phyloP scores from a whole-genome alignment of 2,329 filamentous ascomycete genomes.

The Myriosclerotinia scirpicola region DNA sequence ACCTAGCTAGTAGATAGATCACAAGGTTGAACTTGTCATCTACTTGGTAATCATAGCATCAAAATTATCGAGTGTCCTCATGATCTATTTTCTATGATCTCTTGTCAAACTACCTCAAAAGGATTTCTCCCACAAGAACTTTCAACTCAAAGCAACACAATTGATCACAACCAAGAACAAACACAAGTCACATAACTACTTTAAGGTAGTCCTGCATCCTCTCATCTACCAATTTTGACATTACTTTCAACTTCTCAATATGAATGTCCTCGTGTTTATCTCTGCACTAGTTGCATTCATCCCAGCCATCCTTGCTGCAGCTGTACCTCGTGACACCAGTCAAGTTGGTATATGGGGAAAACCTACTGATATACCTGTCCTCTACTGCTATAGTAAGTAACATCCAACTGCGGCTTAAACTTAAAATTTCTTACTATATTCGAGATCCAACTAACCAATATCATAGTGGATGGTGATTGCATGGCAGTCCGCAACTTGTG shows the following conservation, averaged over 20 bases:
- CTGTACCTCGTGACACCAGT: neutral
- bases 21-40: neutral
- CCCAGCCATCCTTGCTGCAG: neutral
- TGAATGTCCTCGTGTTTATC: neutral
- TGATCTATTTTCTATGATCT: neutral
- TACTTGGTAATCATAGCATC: no score
- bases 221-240: neutral
- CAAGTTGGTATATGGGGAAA: slow-evolving; percentile 6
- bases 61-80: neutral
- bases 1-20: neutral
- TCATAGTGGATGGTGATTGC: neutral
- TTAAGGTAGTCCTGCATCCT: neutral
- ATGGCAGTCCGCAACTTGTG: neutral
- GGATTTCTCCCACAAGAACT: no score
- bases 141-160: neutral
- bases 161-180: neutral
- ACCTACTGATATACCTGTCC: neutral
- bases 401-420: no score
- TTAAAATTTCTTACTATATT: accelerated
- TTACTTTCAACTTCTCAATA: neutral
- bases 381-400: slow-evolving; percentile 12
- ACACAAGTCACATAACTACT: neutral
- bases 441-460: neutral
- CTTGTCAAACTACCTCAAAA: neutral
- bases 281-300: slow-evolving; percentile 4